Conservation (phyloP, 352 stramenopile species). For the Phytophthora sp. region DNA sequence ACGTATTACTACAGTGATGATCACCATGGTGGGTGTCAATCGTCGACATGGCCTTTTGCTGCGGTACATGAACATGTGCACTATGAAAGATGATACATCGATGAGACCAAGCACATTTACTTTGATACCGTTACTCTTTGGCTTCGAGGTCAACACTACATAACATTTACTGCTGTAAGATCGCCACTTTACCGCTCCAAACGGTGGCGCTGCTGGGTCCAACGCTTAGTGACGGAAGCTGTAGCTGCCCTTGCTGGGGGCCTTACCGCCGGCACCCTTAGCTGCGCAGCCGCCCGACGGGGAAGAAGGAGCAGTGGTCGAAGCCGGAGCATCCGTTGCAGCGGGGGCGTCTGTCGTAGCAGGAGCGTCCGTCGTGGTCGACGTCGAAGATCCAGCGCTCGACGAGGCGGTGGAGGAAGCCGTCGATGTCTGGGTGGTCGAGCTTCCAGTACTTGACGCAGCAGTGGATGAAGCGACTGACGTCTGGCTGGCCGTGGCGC, state of each 20-base stretch:
- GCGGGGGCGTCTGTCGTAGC: conserved; percentile 2
- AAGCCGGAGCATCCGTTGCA: not conserved
- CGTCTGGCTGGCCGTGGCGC: not conserved
- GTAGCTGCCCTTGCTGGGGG: conserved; percentile 15
- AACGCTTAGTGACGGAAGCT: conserved; percentile 21
- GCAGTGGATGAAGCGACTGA: conserved; percentile 15
- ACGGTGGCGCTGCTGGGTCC: not conserved
- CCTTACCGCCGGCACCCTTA: conserved; percentile 19
- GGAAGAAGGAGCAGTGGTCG: conserved; percentile 13
- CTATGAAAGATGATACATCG: too few species aligned
- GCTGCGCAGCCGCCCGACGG: conserved; percentile 25
- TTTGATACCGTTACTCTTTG: conserved; percentile 9
- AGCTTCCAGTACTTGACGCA: conserved; percentile 13
- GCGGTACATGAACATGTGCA: too few species aligned
- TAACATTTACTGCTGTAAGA: conserved; percentile 10
- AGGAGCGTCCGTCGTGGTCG: conserved; percentile 6
- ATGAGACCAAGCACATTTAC: conserved; percentile 14
- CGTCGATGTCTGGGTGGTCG: conserved; percentile 5
- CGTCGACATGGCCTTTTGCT: too few species aligned
- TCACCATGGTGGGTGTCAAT: too few species aligned
- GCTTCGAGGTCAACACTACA: conserved; percentile 3
- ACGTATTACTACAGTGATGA: too few species aligned
- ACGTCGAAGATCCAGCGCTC: too few species aligned
- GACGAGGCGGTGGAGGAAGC: conserved; percentile 5
- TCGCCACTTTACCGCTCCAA: conserved; percentile 14